Evolutionary conservation across 805 yeast genomes (phyloP).

Genomic region (Ogataea pini): DNA sequence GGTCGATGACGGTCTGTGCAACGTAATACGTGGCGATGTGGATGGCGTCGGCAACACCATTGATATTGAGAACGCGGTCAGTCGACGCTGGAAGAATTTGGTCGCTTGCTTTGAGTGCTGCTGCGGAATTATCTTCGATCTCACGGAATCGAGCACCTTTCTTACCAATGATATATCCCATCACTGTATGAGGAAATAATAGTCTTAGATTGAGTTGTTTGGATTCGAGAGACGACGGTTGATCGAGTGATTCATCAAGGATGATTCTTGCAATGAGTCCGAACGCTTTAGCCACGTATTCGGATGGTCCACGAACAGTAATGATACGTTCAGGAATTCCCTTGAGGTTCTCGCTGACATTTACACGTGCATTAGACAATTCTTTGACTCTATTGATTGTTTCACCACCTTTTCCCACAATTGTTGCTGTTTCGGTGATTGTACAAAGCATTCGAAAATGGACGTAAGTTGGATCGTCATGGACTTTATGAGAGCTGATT

Average conservation of each 20-base stretch:
- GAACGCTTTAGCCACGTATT: conserved; percentile 78
- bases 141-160: conserved; percentile 73
- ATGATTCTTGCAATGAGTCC: conserved; percentile 71
- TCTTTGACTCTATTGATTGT: conserved; percentile 64
- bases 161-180: conserved; percentile 81
- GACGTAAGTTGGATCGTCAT: conserved; percentile 58
- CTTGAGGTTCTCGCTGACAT: conserved; percentile 70
- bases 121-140: conserved; percentile 80
- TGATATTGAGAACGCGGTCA: conserved; percentile 67
- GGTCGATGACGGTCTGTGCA: conserved; percentile 65
- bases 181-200: conserved; percentile 73
- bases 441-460: conserved; percentile 74
- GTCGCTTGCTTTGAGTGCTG: conserved; percentile 72
- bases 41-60: conserved; percentile 84
- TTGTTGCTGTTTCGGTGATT: conserved; percentile 70
- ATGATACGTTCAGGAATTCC: conserved; percentile 76
- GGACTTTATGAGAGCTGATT: conserved; percentile 26
- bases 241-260: conserved; percentile 64
- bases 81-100: conserved; percentile 72
- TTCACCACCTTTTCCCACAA: conserved; percentile 84
- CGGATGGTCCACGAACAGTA: conserved; percentile 71
- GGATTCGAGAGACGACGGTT: conserved; percentile 57
- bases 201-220: conserved; percentile 57
- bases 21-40: conserved; percentile 80
- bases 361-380: conserved; percentile 61